Base-by-base conservation (phyloP, 2,329 filamentous ascomycete species). In the Aspergillus amoenus region DNA sequence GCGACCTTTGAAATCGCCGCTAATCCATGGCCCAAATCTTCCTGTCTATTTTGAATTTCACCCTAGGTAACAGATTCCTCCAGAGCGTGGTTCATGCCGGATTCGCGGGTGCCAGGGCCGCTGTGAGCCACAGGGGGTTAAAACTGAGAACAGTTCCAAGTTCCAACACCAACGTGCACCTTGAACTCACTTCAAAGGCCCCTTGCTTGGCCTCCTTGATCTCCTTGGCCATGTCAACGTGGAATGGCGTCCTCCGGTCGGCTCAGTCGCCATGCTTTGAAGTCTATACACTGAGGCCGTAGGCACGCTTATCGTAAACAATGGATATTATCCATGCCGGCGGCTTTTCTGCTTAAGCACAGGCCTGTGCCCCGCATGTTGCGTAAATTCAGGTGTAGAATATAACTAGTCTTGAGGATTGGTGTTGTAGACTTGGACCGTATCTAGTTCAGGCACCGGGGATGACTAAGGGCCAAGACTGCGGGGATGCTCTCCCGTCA, bases 401-500 rank as follows among this genome's bases (percentile, higher is more conserved):
- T 37, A 37, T n/a, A 37, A 1, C 3, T 37, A 5, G 6, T 13
- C 34, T 37, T n/a, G 4, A n/a, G 12, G n/a, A 7, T 37, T 37
- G 34, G 34, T 27, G 43, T 15, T 24, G 39, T 18, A 51, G 15
- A 2, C 9, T 43, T 42, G 39, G 22, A 21, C 32, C 32, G 45
- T 37, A 27, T 8, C 24, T 18, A 27, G 40, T 7, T n/a, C 21
- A 15, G 41, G 22, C 18, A 43, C 17, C 21, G 21, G 21, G 21
- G 8, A 15, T 18, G 34, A 53, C 45, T 55, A 49, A 55, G 39
- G 22, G 50, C 30, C 22, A 55, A 59, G 42, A 53, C 46, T 60
- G 54, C 57, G 57, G 52, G 55, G 57, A 57, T 44, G 50, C 52
- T 48, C 49, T 58, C 17, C 5, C 47, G 27, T 37, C 34, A 6